phyloP scores from a whole-genome alignment of 2,329 filamentous ascomycete genomes.

The Monosporascus cannonballus region DNA sequence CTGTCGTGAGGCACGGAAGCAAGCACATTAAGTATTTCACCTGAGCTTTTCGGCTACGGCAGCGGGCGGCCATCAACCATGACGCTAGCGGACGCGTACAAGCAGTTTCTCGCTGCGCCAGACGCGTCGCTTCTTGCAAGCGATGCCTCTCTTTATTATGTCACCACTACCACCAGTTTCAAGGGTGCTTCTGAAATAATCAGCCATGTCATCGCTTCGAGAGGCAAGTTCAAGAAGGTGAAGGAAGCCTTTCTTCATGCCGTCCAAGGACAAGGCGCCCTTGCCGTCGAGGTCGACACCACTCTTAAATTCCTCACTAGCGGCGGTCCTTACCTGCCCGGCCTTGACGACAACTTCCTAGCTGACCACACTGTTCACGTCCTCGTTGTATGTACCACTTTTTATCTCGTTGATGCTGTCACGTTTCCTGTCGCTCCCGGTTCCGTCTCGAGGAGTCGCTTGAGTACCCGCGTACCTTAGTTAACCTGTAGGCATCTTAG shows the following conservation, averaged over 20 bases:
- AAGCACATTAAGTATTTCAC: too few species aligned
- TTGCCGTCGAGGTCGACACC: slow-evolving; percentile 76
- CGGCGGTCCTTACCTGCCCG: slow-evolving; percentile 82
- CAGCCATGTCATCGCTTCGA: slow-evolving; percentile 69
- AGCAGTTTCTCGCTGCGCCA: slow-evolving; percentile 65
- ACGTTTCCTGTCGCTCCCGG: neutral
- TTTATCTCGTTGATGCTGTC: neutral
- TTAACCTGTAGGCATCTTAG: slow-evolving; percentile 37
- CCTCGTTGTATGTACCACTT: slow-evolving; percentile 62
- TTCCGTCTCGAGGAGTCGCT: neutral
- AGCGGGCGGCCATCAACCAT: slow-evolving; percentile 25
- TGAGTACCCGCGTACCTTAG: neutral
- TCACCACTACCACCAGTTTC: slow-evolving; percentile 77
- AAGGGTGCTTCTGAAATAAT: slow-evolving; percentile 68
- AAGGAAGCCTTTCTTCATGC: slow-evolving; percentile 68
- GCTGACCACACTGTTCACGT: slow-evolving; percentile 73
- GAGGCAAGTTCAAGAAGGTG: slow-evolving; percentile 75
- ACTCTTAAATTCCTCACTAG: slow-evolving; percentile 73
- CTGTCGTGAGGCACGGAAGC: too few species aligned
- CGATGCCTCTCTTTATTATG: slow-evolving; percentile 73
- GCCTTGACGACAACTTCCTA: slow-evolving; percentile 90
- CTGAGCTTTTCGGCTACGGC: too few species aligned
- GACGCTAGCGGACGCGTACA: slow-evolving; percentile 53
- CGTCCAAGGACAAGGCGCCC: slow-evolving; percentile 63
- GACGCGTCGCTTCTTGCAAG: slow-evolving; percentile 56